Base-by-base conservation (phyloP, 495 filamentous ascomycete species). In the Aspergillus olivimuriae region DNA sequence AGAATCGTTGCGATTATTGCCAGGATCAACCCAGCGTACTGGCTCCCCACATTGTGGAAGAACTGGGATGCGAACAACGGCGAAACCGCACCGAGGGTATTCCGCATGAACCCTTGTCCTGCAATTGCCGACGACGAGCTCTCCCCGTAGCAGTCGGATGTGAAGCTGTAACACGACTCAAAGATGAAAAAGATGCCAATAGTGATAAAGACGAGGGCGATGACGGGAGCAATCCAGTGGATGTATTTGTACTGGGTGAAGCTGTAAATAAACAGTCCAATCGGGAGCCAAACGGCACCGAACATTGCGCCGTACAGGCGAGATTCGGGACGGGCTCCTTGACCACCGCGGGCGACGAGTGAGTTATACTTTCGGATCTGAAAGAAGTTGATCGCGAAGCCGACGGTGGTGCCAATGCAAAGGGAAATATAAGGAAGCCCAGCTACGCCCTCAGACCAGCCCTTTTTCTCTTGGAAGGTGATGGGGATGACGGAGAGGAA, bases 251-350 rank as follows among this genome's bases (percentile, higher is more conserved):
- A 88, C 5, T 81, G 84, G 1, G 81, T 76, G 83, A 85, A 88
- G 35, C 80, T 83, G 67, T 89, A 89, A 57, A 89, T 84, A 67
- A 89, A 88, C 2, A 87, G 66, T 22, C 83, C 83, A 41, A 84
- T 63, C 1, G 83, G 83, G 47, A 76, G 76, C 81, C 82, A 88
- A 70, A 85, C 83, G 21, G 77, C 26, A 70, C 64, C 66, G 81
- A 80, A 48, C 74, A 80, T 10, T 72, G 83, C 34, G 74, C 84
- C 43, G 69, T 74, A 61, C 73, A 83, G 58, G 73, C 73, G 66
- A 76, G 63, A 55, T 73, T 78, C 44, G 51, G 55, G 48, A 54
- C 61, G 11, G 72, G 59, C 46, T 56, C 74, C 42, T 76, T 57
- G 31, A 58, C 81, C 80, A 53, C 81, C 73, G 26, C 70, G 73